phyloP scores from a whole-genome alignment of 208 protist genomes.

The Crithidia brevicula region DNA sequence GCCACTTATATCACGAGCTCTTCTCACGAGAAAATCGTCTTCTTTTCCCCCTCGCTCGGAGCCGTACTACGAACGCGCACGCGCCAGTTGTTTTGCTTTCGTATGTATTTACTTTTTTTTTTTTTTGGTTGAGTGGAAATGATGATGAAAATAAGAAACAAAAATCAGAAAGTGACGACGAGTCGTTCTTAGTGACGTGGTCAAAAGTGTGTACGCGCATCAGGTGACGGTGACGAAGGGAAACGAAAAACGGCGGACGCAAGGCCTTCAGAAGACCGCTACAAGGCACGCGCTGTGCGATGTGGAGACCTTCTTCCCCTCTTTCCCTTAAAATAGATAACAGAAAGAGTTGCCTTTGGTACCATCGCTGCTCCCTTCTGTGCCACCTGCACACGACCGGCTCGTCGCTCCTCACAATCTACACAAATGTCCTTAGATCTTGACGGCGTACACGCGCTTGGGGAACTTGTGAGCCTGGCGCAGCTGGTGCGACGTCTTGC shows the following conservation, averaged over 20 bases:
- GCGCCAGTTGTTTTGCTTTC: background rate
- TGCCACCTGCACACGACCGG: too few species aligned
- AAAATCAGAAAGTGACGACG: slow-evolving; percentile 16
- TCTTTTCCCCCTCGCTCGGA: too few species aligned
- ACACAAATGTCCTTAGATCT: slow-evolving; percentile 62
- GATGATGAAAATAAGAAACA: slow-evolving; percentile 15
- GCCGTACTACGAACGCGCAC: too few species aligned
- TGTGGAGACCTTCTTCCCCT: too few species aligned
- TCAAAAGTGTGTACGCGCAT: background rate
- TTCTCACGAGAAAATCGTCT: too few species aligned
- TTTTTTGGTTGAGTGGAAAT: slow-evolving; percentile 9
- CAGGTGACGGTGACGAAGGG: background rate
- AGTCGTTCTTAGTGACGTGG: background rate
- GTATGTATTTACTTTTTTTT: background rate
- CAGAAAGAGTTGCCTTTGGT: too few species aligned
- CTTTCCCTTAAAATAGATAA: too few species aligned
- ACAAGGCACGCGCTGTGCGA: too few species aligned
- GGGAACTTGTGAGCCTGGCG: slow-evolving; percentile 83
- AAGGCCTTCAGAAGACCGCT: too few species aligned
- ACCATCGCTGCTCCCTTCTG: too few species aligned
- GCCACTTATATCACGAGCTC: too few species aligned
- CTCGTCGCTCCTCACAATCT: background rate
- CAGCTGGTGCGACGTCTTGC: slow-evolving; percentile 85
- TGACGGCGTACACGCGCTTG: slow-evolving; percentile 89
- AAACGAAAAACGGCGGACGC: slow-evolving; percentile 19